Base-by-base conservation (phyloP, 2,329 filamentous ascomycete species). In the Lachnellula suecica region DNA sequence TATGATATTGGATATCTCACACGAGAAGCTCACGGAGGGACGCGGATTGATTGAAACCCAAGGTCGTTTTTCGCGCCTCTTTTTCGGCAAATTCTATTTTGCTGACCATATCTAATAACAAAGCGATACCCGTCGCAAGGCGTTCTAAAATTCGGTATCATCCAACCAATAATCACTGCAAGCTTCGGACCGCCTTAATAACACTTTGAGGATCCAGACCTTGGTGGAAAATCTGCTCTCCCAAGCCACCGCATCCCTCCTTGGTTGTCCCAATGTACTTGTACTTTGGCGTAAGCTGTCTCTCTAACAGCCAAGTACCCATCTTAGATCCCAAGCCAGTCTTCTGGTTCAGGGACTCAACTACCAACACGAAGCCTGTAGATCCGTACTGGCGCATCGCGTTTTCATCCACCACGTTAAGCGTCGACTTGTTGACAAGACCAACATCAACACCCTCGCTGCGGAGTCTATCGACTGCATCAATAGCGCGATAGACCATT, bases 401-500 rank as follows among this genome's bases (percentile, higher is more conserved):
- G 3, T 72, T 68, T 47, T 72, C 70, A 35, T 72, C 70, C 15
- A 71, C 67, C 1, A 68, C 56, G 47, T 71, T 72, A 9, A 72
- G 62, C 1, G 70, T 72, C 2, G 68, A 63, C 53, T 72, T 72
- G 62, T 72, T 72, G 52, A 72, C 59, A 25, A 72, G 57, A 47
- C 70, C 70, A 2, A 72, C 60, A 43, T 72, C 68, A 0, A 71
- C 52, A 25, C 70, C 70, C 19, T 68, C 62, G 45, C 65, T 55
- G 20, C 69, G 67, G 24, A 72, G 64, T 22, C 62, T 58, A 58
- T 72, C 70, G 25, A 72, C 69, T 0, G 70, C 70, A 40, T 72
- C 70, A 6, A 72, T 53, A 1, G 70, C 68, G 17, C 70, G 70
- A 60, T 72, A 72, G 37, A 72, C 58, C 70, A 72, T 71, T 48